These are phyloP conservation scores for Lepidium didymum DNA, from an alignment of 345 rosid genomes.

Conservation along the genomic window DNA sequence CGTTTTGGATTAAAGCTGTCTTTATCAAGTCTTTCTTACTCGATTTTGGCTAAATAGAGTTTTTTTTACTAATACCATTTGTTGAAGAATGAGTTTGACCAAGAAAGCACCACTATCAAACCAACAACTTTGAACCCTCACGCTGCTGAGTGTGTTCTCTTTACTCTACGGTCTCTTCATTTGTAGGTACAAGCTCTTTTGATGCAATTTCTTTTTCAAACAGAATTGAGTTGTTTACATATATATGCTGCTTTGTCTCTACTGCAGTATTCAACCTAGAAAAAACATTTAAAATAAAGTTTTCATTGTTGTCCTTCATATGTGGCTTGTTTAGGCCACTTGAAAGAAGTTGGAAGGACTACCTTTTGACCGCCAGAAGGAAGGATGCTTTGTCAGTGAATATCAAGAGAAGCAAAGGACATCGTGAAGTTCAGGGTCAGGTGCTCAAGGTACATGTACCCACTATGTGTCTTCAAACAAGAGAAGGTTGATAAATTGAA, in stretches of 20 bases:
- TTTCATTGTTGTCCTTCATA: too few relatives aligned
- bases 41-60: neutral
- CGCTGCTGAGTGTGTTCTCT: conserved; percentile 93
- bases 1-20: conserved; percentile 50
- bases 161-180: conserved; percentile 53
- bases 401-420: conserved; percentile 57
- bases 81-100: conserved; percentile 75
- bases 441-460: conserved; percentile 58
- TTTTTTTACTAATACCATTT: neutral
- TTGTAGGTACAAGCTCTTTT: conserved; percentile 38
- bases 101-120: conserved; percentile 63
- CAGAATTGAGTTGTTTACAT: too few relatives aligned
- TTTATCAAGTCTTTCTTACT: neutral
- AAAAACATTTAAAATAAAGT: too few relatives aligned
- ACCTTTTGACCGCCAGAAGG: conserved; percentile 59
- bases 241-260: too few relatives aligned
- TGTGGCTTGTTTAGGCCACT: too few relatives aligned
- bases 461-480: conserved; percentile 50
- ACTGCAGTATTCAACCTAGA: too few relatives aligned
- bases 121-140: conserved; percentile 83
- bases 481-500: conserved; percentile 68
- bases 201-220: conserved; percentile 27
- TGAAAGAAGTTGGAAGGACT: conserved; percentile 31
- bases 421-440: conserved; percentile 64
- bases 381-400: conserved; percentile 66